A percentile compares a stretch with the other conserved stretches of the same genome.
Evolutionary conservation across 352 stramenopile genomes (phyloP).

Genomic region (Pythium utonaiense): DNA sequence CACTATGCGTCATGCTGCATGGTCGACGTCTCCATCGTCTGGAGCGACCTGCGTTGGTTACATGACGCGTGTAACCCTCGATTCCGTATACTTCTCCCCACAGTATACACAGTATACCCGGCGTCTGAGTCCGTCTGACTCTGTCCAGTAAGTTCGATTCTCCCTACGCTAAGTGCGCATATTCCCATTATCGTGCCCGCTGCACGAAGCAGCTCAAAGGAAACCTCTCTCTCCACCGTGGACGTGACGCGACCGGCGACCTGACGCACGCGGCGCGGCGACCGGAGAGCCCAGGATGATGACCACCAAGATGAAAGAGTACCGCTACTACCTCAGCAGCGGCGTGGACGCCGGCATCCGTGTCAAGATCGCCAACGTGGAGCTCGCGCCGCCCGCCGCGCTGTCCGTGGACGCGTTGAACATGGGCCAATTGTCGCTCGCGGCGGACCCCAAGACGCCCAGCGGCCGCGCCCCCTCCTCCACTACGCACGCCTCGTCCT

Average conservation of each 20-base stretch:
- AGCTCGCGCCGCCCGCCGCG: slow-evolving; percentile 46
- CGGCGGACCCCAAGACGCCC: slow-evolving; percentile 13
- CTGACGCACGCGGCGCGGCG: background rate
- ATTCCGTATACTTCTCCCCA: too few species aligned
- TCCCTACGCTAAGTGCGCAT: background rate
- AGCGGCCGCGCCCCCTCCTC: background rate
- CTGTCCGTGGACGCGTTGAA: slow-evolving; percentile 13
- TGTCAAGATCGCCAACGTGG: slow-evolving; percentile 76
- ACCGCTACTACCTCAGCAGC: slow-evolving; percentile 88
- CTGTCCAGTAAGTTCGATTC: background rate
- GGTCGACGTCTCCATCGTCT: too few species aligned
- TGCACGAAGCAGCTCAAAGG: background rate
- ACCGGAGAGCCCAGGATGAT: slow-evolving; percentile 25
- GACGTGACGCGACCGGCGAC: background rate
- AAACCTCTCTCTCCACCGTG: too few species aligned
- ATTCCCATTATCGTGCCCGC: background rate
- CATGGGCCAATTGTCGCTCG: slow-evolving; percentile 13
- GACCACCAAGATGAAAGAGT: slow-evolving; percentile 78
- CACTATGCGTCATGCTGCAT: too few species aligned
- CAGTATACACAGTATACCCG: too few species aligned
- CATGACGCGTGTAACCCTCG: too few species aligned
- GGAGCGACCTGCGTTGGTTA: too few species aligned
- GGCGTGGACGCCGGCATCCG: slow-evolving; percentile 76
- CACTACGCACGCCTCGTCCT: slow-evolving; percentile 9
- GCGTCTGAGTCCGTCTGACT: too few species aligned